A percentile compares a stretch with the other conserved stretches of the same genome.
phyloP scores from a whole-genome alignment of 306 rosid species.

The Cyclanthera cordifolia region DNA sequence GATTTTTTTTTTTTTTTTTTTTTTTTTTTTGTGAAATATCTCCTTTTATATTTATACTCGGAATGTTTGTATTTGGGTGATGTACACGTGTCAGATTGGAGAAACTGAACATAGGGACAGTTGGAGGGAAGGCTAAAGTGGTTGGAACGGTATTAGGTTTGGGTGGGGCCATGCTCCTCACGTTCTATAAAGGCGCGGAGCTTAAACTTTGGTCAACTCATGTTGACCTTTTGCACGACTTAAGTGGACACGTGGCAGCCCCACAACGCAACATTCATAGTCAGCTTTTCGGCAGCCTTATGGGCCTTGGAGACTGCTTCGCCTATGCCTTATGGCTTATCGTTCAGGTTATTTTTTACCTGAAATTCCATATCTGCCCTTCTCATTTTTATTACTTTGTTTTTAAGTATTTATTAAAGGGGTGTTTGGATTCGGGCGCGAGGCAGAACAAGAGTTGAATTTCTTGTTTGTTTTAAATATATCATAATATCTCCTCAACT shows the following conservation, averaged over 20 bases:
- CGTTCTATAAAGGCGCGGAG: slow-evolving; percentile 35
- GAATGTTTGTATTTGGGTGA: not conserved
- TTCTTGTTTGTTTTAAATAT: too few relatives aligned
- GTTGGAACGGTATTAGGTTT: slow-evolving; percentile 29
- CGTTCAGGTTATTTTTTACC: slow-evolving; percentile 34
- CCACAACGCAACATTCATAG: not conserved
- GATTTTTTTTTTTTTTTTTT: too few relatives aligned
- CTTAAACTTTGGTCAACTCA: slow-evolving; percentile 22
- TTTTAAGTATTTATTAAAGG: too few relatives aligned
- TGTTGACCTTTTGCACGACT: slow-evolving; percentile 9
- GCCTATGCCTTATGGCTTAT: slow-evolving; percentile 39
- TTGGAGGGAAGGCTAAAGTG: slow-evolving; percentile 36
- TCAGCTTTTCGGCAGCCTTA: not conserved
- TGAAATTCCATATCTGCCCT: too few relatives aligned
- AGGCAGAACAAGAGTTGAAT: too few relatives aligned
- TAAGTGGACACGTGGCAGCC: slow-evolving; percentile 10
- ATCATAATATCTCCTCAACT: too few relatives aligned
- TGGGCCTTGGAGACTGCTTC: slow-evolving; percentile 18
- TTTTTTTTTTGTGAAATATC: too few relatives aligned
- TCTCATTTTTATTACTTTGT: too few relatives aligned
- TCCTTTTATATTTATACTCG: too few relatives aligned
- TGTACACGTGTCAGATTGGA: slow-evolving; percentile 21
- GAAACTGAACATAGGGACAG: slow-evolving; percentile 20
- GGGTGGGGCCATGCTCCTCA: slow-evolving; percentile 44
- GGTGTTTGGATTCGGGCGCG: too few relatives aligned